Evolutionary conservation across 2,329 filamentous ascomycete genomes (phyloP), one percentile per base, ranked within the genome.

Genomic region (Amphichorda felina): DNA sequence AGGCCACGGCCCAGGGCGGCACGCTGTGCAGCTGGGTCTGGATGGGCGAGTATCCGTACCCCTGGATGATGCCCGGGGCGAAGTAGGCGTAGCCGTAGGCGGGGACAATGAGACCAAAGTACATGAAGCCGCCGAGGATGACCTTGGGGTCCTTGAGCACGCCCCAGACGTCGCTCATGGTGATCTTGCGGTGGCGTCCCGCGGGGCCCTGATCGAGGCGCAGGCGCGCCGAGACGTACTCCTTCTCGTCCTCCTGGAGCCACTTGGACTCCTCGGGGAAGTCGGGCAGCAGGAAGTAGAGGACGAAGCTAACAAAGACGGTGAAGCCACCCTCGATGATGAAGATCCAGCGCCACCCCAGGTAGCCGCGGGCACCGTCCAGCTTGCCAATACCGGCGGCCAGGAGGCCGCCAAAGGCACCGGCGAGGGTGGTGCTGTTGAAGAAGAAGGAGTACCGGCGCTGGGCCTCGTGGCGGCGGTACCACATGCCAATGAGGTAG

Each of bases 401-500:
- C 4, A 95, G 68, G 1, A 95, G 69, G 2, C 87, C 87, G 30
- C 85, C 87, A 48, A 94, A 95, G 0, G 86, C 83, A 22, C 83
- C 83, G 1, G 83, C 83, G 4, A 89, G 63, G 0, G 79, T 82
- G 1, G 83, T 88, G 19, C 72, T 84, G 49, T 74, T 79, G 66
- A 96, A 96, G 68, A 96, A 96, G 65, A 96, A 88, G 13, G 79
- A 83, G 60, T 88, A 95, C 21, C 91, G 78, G 50, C 86, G 85
- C 59, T 96, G 89, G 2, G 88, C 86, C 59, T 96, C 91, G 30
- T 68, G 67, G 40, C 89, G 76, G 40, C 79, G 78, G 49, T 96
- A 98, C 87, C 83, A 93, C 79, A 89, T 89, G 39, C 83, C 77
- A 41, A 87, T 77, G 7, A 88, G 61, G 50, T 87, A 82, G 51